Evolutionary conservation across 2,329 filamentous ascomycete species (phyloP), one percentile per base, ranked within the genome.

Genomic region (Aspergillus thermomutatus): DNA sequence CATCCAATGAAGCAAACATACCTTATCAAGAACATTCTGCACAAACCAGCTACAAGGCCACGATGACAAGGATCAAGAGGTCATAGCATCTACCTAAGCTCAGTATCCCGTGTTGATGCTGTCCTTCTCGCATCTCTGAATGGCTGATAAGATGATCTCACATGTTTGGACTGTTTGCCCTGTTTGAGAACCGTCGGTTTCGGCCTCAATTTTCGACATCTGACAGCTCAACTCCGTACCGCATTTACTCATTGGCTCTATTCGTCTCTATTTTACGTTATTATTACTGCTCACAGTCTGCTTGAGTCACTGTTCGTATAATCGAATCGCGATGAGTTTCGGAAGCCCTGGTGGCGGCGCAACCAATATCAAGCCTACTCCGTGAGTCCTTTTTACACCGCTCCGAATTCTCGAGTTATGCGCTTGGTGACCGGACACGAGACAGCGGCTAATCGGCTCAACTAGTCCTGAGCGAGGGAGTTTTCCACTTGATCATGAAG

Each of bases 401-500:
- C 31, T 40, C 19, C 21, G 17, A 28, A 9, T 34, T 9, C 47
- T 21, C 28, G n/a, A 25, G 47, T 1, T 23, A 19, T 21, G 7
- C 28, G 9, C 5, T 14, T 26, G 10, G 21, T n/a, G 31, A 26
- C 14, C 23, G 37, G 31, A 43, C 8, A 10, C 28, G 19, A 45
- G 23, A n/a, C 40, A 54, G 2, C 56, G 45, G 55, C 54, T 62
- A 45, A 59, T 47, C 6, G 3, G 41, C 51, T 9, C 2, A 26
- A 31, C 2, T 56, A 94, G 91, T 56, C 93, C 93, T 4, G 90
- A 97, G 73, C 87, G 92, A 67, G 93, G 93, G 55, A 95, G 91
- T 67, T 97, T 97, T 70, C 93, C 93, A n/a, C 85, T 97, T 55
- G 93, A 97, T 75, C 92, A 97, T 68, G 92, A 96, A 74, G 91